Percentiles rank a stretch among this genome's conserved stretches.
Conservation (phyloP, 2,329 filamentous ascomycete species). For the Fusarium udum region DNA sequence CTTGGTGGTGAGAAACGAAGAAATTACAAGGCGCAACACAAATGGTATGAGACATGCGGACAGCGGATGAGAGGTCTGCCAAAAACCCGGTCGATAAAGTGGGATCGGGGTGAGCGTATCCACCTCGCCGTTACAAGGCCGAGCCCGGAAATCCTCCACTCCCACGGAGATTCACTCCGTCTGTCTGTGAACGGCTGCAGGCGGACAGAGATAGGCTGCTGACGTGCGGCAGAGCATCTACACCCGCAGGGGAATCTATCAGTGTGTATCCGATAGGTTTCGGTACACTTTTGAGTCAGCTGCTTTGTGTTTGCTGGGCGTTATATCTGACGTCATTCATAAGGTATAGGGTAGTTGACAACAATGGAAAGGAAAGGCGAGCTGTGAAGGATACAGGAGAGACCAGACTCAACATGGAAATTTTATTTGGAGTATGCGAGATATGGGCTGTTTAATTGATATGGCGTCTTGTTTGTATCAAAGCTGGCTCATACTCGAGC, state of each 20-base stretch:
- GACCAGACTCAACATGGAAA: neutral
- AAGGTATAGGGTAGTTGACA: neutral
- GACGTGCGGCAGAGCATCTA: rapidly evolving
- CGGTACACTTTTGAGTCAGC: neutral
- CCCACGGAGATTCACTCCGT: neutral
- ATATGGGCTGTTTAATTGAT: rapidly evolving
- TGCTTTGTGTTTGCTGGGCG: neutral
- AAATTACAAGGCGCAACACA: neutral
- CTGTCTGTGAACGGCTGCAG: neutral
- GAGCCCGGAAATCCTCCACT: neutral
- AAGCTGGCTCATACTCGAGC: no score
- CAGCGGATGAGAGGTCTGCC: neutral
- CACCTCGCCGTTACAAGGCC: neutral
- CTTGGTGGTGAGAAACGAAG: neutral
- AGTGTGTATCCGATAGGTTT: neutral
- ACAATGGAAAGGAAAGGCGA: neutral
- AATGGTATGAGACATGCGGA: neutral
- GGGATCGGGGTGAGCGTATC: neutral
- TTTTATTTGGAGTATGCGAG: neutral
- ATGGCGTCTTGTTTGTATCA: no score
- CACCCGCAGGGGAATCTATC: neutral
- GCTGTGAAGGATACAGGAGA: neutral
- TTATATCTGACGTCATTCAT: neutral
- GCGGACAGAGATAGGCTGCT: neutral
- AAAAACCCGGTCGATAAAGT: neutral